Evolutionary conservation across 2,329 filamentous ascomycete species (phyloP), one percentile per base, ranked within the genome.

Genomic region (Ascocoryne sarcoides): DNA sequence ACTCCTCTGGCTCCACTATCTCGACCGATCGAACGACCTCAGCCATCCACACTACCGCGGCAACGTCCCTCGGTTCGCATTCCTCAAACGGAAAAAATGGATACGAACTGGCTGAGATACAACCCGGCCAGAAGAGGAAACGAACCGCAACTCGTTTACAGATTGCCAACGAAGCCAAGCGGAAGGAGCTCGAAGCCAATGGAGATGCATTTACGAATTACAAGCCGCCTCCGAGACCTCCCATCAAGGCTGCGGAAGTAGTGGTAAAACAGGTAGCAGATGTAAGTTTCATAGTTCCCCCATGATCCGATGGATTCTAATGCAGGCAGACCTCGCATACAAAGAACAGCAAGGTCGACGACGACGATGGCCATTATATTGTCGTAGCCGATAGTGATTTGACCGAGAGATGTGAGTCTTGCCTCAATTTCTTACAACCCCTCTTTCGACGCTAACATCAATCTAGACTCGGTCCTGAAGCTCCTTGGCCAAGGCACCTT

Each of bases 351-450:
- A 92, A 93, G 60, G 82, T 92, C 32, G 92, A 98, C 56, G 92
- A 98, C 51, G 88, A 95, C 33, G 92, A 98, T 55, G 92, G 92
- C 4, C 92, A 98, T 63, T 98, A 95, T 59, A 87, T 96, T 52
- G 89, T 98, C 16, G 79, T 84, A 1, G 84, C 89, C 20, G 86
- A 95, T 52, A 83, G 84, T 9, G 78, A 85, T 44, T 69, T 98
- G 38, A 95, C 92, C 10, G 80, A 92, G 32, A 75, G 87, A 75
- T 98, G 89, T 95, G 73, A 62, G 86, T 75, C 30, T 39, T 33
- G 20, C n/a, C n/a, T n/a, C n/a, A n/a, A n/a, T 16, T 17, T 19
- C 8, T 17, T 10, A 28, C 8, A 18, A 18, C 16, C 10, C 17
- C n/a, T 37, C 21, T 17, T 18, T 14, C 20, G 18, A 36, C 45